A percentile compares a stretch with the other conserved stretches of the same genome.
phyloP scores from a whole-genome alignment of 768 basidiomycete genomes.

The Suillus spraguei region DNA sequence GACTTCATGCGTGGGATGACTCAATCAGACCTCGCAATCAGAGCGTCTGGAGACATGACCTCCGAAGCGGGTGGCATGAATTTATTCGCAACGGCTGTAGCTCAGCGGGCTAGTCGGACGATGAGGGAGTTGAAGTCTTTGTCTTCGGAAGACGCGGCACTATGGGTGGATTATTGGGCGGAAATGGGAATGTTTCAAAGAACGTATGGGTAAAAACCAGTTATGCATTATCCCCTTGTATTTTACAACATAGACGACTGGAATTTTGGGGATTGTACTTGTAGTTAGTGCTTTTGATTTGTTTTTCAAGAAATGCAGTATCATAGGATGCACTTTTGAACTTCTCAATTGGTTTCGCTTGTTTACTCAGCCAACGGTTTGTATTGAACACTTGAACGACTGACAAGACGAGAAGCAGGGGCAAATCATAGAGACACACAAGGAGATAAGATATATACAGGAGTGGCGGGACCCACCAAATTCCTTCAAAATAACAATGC shows the following conservation, averaged over 20 bases:
- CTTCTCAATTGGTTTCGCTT: too few species aligned
- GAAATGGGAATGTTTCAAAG: conserved; percentile 18
- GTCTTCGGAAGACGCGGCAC: conserved; percentile 20
- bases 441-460: neutral
- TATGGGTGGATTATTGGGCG: conserved; percentile 41
- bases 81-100: conserved; percentile 28
- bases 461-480: neutral
- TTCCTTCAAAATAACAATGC: neutral
- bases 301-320: too few species aligned
- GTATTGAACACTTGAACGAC: neutral
- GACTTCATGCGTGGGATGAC: conserved; percentile 28
- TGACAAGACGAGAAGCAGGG: neutral
- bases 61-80: conserved; percentile 9
- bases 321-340: too few species aligned
- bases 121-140: conserved; percentile 29
- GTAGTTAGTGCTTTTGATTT: neutral
- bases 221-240: neutral
- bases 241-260: neutral
- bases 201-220: neutral
- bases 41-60: neutral
- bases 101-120: conserved; percentile 30
- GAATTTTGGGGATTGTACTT: neutral
- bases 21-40: conserved; percentile 16
- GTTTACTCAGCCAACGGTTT: too few species aligned
- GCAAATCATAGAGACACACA: neutral